phyloP scores from a whole-genome alignment of 805 yeast species.

The Candida sonorensis region DNA sequence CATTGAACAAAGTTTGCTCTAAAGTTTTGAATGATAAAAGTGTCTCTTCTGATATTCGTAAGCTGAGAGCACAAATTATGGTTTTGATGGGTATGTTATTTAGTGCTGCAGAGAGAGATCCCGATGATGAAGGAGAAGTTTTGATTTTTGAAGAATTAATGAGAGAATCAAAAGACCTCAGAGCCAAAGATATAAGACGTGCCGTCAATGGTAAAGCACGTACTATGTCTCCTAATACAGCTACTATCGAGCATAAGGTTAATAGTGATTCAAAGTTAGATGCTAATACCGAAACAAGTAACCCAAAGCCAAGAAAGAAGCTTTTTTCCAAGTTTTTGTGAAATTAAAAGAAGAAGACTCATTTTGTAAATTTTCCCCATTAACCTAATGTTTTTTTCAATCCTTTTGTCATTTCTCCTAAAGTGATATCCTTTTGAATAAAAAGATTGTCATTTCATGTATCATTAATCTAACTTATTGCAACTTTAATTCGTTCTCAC shows the following conservation, averaged over 20 bases:
- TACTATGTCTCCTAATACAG: not conserved
- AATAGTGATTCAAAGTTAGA: too few species aligned
- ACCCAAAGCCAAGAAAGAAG: conserved; percentile 1
- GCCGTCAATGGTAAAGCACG: too few species aligned
- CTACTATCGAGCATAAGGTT: not conserved
- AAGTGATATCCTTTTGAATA: too few species aligned
- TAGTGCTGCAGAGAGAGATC: conserved; percentile 49
- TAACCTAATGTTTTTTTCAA: too few species aligned
- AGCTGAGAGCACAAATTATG: conserved; percentile 59
- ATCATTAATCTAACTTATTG: too few species aligned
- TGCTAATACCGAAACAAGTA: not conserved
- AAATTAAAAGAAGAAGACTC: not conserved
- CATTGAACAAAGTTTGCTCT: conserved; percentile 67
- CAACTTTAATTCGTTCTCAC: too few species aligned
- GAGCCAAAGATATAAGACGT: conserved; percentile 24
- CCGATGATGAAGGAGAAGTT: conserved; percentile 69
- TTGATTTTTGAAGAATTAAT: conserved; percentile 61
- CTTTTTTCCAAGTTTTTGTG: conserved; percentile 1
- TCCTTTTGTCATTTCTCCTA: too few species aligned
- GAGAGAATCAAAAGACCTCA: conserved; percentile 26
- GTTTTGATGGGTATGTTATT: conserved; percentile 59
- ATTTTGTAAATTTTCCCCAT: too few species aligned
- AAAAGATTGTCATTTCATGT: too few species aligned
- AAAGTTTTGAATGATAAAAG: conserved; percentile 51
- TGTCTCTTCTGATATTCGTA: conserved; percentile 37